phyloP scores from a whole-genome alignment of 2,329 filamentous ascomycete genomes.

The Neoscytalidium dimidiatum region DNA sequence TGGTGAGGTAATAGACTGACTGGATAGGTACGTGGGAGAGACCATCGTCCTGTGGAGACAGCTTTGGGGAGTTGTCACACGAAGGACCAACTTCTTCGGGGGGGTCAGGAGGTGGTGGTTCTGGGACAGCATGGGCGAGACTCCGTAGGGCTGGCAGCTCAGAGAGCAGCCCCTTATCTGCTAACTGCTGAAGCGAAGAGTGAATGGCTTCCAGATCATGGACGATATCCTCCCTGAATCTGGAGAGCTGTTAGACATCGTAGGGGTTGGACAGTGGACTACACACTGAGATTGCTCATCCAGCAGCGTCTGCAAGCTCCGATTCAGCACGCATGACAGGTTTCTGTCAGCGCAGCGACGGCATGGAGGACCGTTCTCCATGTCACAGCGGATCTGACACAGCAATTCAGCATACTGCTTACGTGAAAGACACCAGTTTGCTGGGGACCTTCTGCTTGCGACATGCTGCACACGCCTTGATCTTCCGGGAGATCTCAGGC shows the following conservation, averaged over 20 bases:
- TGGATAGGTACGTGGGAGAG: slow-evolving; percentile 44
- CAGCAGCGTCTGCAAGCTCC: slow-evolving; percentile 52
- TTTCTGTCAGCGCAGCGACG: slow-evolving; percentile 53
- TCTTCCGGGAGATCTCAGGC: slow-evolving; percentile 33
- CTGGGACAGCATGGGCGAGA: slow-evolving; percentile 25
- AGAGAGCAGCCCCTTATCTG: slow-evolving; percentile 42
- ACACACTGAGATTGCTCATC: slow-evolving; percentile 46
- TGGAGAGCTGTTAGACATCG: background rate
- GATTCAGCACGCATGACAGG: slow-evolving; percentile 54
- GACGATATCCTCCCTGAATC: slow-evolving; percentile 28
- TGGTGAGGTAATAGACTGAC: slow-evolving; percentile 52
- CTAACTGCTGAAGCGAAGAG: slow-evolving; percentile 42
- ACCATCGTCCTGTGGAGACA: slow-evolving; percentile 31
- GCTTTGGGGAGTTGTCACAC: slow-evolving; percentile 33
- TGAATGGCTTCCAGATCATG: slow-evolving; percentile 36
- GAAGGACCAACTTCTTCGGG: slow-evolving; percentile 31
- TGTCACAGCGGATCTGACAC: slow-evolving; percentile 53
- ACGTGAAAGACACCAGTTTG: background rate
- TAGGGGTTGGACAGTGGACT: slow-evolving; percentile 21
- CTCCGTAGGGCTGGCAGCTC: slow-evolving; percentile 38
- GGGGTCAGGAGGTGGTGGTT: slow-evolving; percentile 18
- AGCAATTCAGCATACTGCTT: slow-evolving; percentile 12
- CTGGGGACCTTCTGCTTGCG: slow-evolving; percentile 50
- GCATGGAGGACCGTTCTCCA: slow-evolving; percentile 52
- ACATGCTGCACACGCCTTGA: slow-evolving; percentile 54